A percentile compares a stretch with the other conserved stretches of the same genome.
phyloP scores from a whole-genome alignment of 2,329 filamentous ascomycete species.

The Fusarium duplospermum region DNA sequence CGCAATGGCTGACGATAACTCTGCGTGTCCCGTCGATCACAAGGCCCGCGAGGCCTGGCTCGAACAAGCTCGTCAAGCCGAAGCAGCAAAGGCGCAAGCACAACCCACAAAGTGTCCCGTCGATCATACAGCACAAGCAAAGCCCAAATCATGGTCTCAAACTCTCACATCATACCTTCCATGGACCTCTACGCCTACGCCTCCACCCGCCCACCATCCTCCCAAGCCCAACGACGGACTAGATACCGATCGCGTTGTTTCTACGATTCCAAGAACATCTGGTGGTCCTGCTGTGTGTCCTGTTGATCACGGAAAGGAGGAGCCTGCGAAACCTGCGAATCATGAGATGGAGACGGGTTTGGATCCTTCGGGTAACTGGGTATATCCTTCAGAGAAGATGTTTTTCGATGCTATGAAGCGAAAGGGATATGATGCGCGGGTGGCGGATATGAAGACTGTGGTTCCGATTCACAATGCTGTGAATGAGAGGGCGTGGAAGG shows the following conservation, averaged over 20 bases:
- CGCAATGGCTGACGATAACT: conserved; percentile 45
- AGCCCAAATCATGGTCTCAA: conserved; percentile 57
- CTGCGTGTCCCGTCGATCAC: conserved; percentile 87
- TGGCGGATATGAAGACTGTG: conserved; percentile 86
- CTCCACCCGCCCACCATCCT: conserved; percentile 14
- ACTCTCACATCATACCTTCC: conserved; percentile 56
- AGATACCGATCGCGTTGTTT: conserved; percentile 77
- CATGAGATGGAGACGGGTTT: conserved; percentile 81
- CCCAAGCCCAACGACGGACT: conserved; percentile 54
- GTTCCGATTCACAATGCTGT: conserved; percentile 99
- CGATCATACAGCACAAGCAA: conserved; percentile 45
- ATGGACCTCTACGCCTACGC: conserved; percentile 49
- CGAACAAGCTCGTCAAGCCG: conserved; percentile 69
- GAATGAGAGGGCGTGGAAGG: conserved; percentile 94
- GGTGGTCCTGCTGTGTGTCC: conserved; percentile 52
- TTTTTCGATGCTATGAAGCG: conserved; percentile 98
- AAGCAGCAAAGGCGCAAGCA: conserved; percentile 49
- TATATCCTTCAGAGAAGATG: conserved; percentile 96
- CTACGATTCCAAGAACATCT: conserved; percentile 78
- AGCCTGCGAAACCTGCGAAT: conserved; percentile 65
- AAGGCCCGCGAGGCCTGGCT: conserved; percentile 91
- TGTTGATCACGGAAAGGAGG: conserved; percentile 50
- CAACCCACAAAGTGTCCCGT: conserved; percentile 47
- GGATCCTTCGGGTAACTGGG: conserved; percentile 86
- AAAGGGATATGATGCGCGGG: conserved; percentile 80